These are phyloP conservation scores for Metschnikowia vanudenii DNA, from an alignment of 805 yeast genomes.

Conservation along the genomic window DNA sequence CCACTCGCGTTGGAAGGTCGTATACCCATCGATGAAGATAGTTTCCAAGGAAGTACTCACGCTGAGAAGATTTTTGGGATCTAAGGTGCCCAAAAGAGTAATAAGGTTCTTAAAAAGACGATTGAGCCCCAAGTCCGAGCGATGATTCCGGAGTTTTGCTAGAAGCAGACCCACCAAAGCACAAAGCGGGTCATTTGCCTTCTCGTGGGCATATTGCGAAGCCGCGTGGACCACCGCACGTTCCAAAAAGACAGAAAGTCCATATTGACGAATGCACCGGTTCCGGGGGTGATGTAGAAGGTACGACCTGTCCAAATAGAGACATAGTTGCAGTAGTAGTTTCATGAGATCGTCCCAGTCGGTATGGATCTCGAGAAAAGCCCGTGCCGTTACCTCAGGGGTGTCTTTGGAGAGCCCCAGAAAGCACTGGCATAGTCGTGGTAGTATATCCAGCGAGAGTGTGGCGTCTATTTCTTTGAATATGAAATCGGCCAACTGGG, in stretches of 20 bases:
- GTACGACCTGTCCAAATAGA: conserved; percentile 37
- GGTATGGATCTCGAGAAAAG: conserved; percentile 19
- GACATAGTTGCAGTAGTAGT: conserved; percentile 29
- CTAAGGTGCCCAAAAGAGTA: conserved; percentile 12
- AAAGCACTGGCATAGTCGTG: conserved; percentile 8
- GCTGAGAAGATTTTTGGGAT: conserved; percentile 16
- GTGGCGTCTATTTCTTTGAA: conserved; percentile 21
- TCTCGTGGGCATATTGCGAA: not conserved
- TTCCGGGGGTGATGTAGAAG: conserved; percentile 33
- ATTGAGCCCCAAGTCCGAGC: not conserved
- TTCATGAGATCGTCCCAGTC: conserved; percentile 27
- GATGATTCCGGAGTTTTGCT: not conserved
- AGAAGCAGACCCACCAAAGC: not conserved
- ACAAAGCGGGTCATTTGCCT: conserved; percentile 4
- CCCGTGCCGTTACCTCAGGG: not conserved
- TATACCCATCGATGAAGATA: conserved; percentile 19
- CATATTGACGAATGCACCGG: conserved; percentile 26
- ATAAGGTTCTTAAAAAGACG: conserved; percentile 1
- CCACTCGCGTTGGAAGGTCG: conserved; percentile 20
- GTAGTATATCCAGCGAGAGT: conserved; percentile 16
- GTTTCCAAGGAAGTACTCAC: conserved; percentile 13
- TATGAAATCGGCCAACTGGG: conserved; percentile 24
- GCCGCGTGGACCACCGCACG: not conserved
- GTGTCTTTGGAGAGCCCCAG: not conserved
- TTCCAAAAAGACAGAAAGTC: conserved; percentile 15